These are phyloP conservation scores for Dactylellina sp. DNA, from an alignment of 2,329 filamentous ascomycete species.

Conservation along the genomic window DNA sequence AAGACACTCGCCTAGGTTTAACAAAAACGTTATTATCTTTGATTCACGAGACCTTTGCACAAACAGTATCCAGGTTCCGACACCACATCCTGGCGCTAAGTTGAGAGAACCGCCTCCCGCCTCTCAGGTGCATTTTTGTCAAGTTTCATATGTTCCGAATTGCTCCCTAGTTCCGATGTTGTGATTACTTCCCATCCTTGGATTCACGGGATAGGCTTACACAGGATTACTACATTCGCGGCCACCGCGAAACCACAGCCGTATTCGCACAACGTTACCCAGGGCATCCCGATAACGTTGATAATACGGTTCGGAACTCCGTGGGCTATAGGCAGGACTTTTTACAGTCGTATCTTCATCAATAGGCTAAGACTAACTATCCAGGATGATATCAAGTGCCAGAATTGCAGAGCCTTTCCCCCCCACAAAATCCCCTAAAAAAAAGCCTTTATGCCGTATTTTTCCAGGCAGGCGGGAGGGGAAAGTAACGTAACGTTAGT, in stretches of 20 bases:
- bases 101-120: not conserved
- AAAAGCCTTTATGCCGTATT: too few species aligned
- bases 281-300: not conserved
- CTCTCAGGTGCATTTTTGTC: conserved; percentile 16
- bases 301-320: not conserved
- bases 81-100: not conserved
- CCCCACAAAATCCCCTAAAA: too few species aligned
- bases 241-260: not conserved
- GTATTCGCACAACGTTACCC: conserved; percentile 6
- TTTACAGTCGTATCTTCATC: too few species aligned
- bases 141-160: conserved; percentile 13
- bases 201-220: not conserved
- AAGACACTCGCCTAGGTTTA: too few species aligned
- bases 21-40: too few species aligned
- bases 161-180: conserved; percentile 1
- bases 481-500: conserved; percentile 5
- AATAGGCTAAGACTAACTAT: too few species aligned
- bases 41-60: too few species aligned
- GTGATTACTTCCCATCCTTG: conserved; percentile 5
- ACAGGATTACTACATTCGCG: not conserved
- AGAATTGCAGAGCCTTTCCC: not conserved
- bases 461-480: too few species aligned
- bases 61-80: too few species aligned
- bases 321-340: too few species aligned
- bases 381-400: not conserved